Evolutionary conservation across 768 basidiomycete genomes (phyloP), one percentile per base, ranked within the genome.

Genomic region (Filobasidium wieringae): DNA sequence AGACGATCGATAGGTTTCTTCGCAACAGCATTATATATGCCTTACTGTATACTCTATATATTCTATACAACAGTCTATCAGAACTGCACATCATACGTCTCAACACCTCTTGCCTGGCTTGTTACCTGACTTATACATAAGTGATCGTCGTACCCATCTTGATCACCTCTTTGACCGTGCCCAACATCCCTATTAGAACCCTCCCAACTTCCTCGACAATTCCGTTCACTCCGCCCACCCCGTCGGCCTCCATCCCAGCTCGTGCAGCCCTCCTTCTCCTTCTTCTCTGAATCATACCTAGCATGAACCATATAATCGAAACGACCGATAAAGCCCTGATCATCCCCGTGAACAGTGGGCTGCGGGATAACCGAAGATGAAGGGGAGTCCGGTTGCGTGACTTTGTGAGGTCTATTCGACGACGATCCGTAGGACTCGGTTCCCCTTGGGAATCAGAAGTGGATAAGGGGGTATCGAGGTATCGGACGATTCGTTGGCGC

Each of bases 1-100:
- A 51, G 51, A 58, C 31, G 57, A 58, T 17, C 36, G 57, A 22
- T 58, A 36, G 36, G 24, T 14, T 37, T 12, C 9, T 37, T n/a
- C 26, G 24, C 4, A 14, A 14, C 2, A 9, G 36, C 7, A 34
- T 32, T n/a, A n/a, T n/a, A n/a, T n/a, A n/a, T n/a, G n/a, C n/a
- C n/a, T n/a, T n/a, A n/a, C n/a, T n/a, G n/a, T n/a, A n/a, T n/a
- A n/a, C n/a, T n/a, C n/a, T n/a, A n/a, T n/a, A n/a, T n/a, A n/a
- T n/a, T n/a, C n/a, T n/a, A n/a, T n/a, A n/a, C n/a, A n/a, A n/a
- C n/a, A n/a, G n/a, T n/a, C n/a, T n/a, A n/a, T n/a, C n/a, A n/a
- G n/a, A n/a, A n/a, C n/a, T n/a, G n/a, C n/a, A n/a, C n/a, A n/a
- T n/a, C n/a, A n/a, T n/a, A n/a, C n/a, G n/a, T n/a, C 36, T 37